Conservation (phyloP, 169 alveolate genomes). For the Plasmodium knowlesi region DNA sequence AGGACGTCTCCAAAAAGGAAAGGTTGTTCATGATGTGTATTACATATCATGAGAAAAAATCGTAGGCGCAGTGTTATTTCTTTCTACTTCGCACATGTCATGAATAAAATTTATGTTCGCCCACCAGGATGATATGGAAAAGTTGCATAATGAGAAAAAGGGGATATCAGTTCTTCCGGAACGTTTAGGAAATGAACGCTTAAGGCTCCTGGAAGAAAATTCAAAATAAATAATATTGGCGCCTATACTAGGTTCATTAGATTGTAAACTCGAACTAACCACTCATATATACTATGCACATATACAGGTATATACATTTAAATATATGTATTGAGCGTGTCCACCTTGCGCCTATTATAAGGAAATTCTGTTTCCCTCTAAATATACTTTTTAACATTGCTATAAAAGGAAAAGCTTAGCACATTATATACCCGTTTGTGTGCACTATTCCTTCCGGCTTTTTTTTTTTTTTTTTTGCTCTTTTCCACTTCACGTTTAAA, state of each 20-base stretch:
- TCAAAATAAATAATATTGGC: too few species aligned
- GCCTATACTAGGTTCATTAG: neutral
- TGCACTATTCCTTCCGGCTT: neutral
- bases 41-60: neutral
- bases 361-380: neutral
- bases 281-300: neutral
- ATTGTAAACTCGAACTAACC: neutral
- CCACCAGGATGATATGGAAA: neutral
- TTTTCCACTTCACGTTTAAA: neutral
- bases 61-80: neutral
- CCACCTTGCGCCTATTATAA: neutral
- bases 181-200: neutral
- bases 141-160: neutral
- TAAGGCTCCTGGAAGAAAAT: neutral
- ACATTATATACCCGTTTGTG: neutral
- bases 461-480: neutral
- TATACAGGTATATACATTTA: neutral
- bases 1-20: neutral
- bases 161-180: neutral
- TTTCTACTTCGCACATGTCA: neutral
- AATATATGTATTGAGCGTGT: neutral
- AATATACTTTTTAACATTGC: neutral
- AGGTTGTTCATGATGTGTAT: neutral
- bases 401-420: neutral
- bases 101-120: neutral